Evolutionary conservation across 306 rosid genomes (phyloP).

Genomic region (Coriaria nepalensis): DNA sequence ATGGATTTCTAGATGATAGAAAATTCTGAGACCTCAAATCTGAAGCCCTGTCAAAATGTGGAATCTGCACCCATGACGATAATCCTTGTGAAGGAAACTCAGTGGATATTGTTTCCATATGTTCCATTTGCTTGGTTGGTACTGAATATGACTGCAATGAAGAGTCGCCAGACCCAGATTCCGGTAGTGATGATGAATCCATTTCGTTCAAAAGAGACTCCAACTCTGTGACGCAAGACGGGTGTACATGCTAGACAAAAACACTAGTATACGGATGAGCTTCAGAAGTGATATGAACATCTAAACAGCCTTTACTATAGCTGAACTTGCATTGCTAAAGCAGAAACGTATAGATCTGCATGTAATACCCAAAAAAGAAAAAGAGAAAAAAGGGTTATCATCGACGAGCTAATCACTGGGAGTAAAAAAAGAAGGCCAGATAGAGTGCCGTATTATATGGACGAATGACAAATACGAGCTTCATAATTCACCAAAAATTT

Average conservation of each 20-base stretch:
- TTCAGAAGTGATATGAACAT: not conserved
- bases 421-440: too few species aligned
- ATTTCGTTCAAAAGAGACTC: slow-evolving; percentile 11
- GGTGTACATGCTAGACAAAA: slow-evolving; percentile 37
- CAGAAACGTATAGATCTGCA: too few species aligned
- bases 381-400: too few species aligned
- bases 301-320: too few species aligned
- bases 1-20: slow-evolving; percentile 18
- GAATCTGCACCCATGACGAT: slow-evolving; percentile 19
- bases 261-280: slow-evolving; percentile 2
- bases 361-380: too few species aligned
- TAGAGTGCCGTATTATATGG: too few species aligned
- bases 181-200: slow-evolving; percentile 35
- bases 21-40: slow-evolving; percentile 18
- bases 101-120: slow-evolving; percentile 19
- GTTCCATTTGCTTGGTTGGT: slow-evolving; percentile 21
- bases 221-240: slow-evolving; percentile 35
- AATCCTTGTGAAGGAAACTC: slow-evolving; percentile 26
- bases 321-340: too few species aligned
- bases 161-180: slow-evolving; percentile 25
- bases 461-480: too few species aligned
- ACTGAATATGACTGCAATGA: slow-evolving; percentile 23
- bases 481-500: too few species aligned
- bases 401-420: too few species aligned
- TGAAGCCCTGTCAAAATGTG: slow-evolving; percentile 10